Percentiles rank a stretch among this genome's conserved stretches.
phyloP scores from a whole-genome alignment of 225 moss, liverwort and hornwort genomes.

The Climacium dendroides region DNA sequence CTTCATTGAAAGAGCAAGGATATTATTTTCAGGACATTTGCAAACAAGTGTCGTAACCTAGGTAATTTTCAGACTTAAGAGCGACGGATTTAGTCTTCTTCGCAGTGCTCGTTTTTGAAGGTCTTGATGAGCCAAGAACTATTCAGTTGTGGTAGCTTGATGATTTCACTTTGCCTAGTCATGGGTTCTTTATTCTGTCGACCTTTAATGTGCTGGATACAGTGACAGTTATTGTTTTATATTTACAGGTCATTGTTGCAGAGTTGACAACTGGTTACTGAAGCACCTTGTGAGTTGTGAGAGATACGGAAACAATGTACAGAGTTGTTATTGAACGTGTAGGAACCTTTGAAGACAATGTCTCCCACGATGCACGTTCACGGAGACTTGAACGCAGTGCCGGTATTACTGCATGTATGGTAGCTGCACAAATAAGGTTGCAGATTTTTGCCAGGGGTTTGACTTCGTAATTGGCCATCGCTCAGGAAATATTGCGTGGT shows the following conservation, averaged over 20 bases:
- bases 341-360: background rate
- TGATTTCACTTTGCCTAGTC: background rate
- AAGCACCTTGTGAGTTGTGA: background rate
- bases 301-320: background rate
- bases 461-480: background rate
- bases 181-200: background rate
- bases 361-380: background rate
- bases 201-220: background rate
- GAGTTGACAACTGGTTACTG: background rate
- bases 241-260: background rate
- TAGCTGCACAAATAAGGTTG: background rate
- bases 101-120: background rate
- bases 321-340: background rate
- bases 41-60: background rate
- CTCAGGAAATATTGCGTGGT: background rate
- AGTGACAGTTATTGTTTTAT: background rate
- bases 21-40: background rate
- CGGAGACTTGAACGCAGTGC: background rate
- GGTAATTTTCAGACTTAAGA: background rate
- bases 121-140: background rate
- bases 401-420: background rate
- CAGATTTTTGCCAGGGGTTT: background rate
- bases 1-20: background rate
- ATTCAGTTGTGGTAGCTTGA: background rate
- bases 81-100: background rate